Evolutionary conservation across 768 basidiomycete species (phyloP), one percentile per base, ranked within the genome.

Genomic region (Psilocybe tampanensis): DNA sequence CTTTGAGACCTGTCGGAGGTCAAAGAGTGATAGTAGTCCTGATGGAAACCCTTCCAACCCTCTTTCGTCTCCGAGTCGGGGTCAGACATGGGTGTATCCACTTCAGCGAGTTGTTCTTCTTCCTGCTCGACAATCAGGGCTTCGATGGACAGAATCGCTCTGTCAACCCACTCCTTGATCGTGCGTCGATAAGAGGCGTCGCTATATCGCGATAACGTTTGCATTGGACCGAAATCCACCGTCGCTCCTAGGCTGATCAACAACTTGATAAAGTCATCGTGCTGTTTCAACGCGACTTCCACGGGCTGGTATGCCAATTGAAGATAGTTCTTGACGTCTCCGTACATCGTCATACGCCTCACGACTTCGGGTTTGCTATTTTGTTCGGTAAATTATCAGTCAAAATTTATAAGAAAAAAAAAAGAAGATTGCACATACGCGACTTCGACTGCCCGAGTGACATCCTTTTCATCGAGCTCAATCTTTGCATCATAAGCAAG

Each of bases 401-500:
- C 19, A 4, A n/a, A 49, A 22, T 42, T 26, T 2, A 22, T 17
- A 12, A 18, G 8, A 23, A 43, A 44, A 34, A 17, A n/a, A 21
- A 4, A 44, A 36, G 17, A 36, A 8, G 15, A 22, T 12, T n/a
- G 48, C 15, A 67, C 72, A 52, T 53, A 77, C 78, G 64, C 70
- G 36, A 66, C 60, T n/a, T 72, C 70, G 24, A 67, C 61, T 3
- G 73, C 72, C n/a, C 66, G 64, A 21, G 67, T 71, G 12, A 79
- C 55, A 53, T 78, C 76, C 18, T 74, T 72, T 42, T 73, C 72
- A 0, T 67, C 63, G 1, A 75, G 63, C 1, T 60, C 56, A 23
- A 77, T 17, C 54, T 76, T 78, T 2, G 68, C 78, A 2, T 76
- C 79, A 61, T 78, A 66, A 1, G 79, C 77, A 13, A 78, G 58